Base-by-base conservation (phyloP, 257 asterid species). In the Mentha longifolia region DNA sequence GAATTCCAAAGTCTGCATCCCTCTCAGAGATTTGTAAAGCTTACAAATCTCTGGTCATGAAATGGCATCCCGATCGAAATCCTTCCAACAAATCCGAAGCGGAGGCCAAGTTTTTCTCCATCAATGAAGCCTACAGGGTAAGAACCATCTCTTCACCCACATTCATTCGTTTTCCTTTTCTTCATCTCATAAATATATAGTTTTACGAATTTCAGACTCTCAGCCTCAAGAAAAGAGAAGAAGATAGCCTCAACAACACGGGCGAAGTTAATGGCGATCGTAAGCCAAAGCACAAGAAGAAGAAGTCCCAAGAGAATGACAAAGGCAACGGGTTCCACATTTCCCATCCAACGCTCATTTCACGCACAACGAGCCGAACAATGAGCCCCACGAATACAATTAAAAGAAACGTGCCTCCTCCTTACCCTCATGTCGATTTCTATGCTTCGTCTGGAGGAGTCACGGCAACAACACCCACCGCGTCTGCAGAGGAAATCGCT, bases 41-140 rank as follows among this genome's bases (percentile, higher is more conserved):
- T 16, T 89, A 93, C 83, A 86, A 85, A 67, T 80, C 83, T 43
- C 90, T 93, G 55, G 85, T 80, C 51, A 79, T 42, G 80, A 91
- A 78, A 89, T 91, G 99, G 92, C 94, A 94, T 28, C 97, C 97
- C 4, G 97, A 91, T 58, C 77, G 87, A 73, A 80, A 89, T 62
- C 81, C 84, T 46, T 76, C 89, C 72, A 89, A 88, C 78, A 86
- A 68, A 74, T 79, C 78, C 28, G 92, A 93, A 80, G 95, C 92
- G 13, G 78, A 86, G 71, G 93, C 80, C 80, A 83, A 74, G 59
- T 78, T 89, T 71, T 72, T 65, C 71, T 82, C 90, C 83, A 91
- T 92, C 73, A 79, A 87, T 55, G 97, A 91, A 78, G 99, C 99
- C 70, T 92, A 89, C 74, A 84, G 83, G 92, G 98, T 94, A 79